phyloP scores from a whole-genome alignment of 2,329 filamentous ascomycete species.

The Coniochaeta sp. region DNA sequence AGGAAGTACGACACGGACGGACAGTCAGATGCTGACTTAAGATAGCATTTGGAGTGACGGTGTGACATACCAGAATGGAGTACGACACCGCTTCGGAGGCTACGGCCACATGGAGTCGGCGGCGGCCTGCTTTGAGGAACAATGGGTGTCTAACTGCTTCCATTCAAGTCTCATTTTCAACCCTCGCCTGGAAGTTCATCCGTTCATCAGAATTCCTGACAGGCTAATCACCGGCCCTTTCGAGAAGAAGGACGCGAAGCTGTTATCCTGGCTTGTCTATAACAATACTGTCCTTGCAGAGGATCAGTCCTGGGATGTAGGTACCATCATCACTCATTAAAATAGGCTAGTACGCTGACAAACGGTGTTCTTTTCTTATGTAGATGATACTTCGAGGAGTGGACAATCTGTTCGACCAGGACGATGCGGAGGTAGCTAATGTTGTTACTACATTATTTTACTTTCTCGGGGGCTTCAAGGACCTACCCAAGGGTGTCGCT shows the following conservation, averaged over 20 bases:
- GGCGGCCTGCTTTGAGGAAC: slow-evolving; percentile 6
- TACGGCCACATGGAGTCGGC: slow-evolving; percentile 5
- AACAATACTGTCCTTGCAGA: slow-evolving; percentile 13
- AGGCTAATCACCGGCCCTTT: slow-evolving; percentile 17
- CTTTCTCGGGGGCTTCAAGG: not conserved
- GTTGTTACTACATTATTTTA: not conserved
- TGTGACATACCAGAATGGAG: not conserved
- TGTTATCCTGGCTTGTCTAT: slow-evolving; percentile 20
- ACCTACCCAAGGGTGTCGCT: not conserved
- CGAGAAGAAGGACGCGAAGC: slow-evolving; percentile 11
- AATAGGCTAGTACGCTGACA: not conserved
- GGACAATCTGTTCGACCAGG: not conserved
- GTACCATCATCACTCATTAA: not conserved
- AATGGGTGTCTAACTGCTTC: slow-evolving; percentile 8
- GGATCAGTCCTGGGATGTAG: slow-evolving; percentile 20
- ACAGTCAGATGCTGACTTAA: not conserved
- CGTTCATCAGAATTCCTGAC: slow-evolving; percentile 14
- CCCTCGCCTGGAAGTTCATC: slow-evolving; percentile 15
- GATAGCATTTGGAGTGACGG: too few species aligned
- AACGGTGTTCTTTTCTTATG: not conserved
- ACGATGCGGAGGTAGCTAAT: not conserved
- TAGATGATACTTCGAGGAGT: not conserved
- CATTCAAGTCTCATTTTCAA: not conserved
- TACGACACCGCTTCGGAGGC: not conserved
- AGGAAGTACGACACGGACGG: not conserved